Evolutionary conservation across 345 rosid genomes (phyloP).

Genomic region (Arabidopsis arenosa): DNA sequence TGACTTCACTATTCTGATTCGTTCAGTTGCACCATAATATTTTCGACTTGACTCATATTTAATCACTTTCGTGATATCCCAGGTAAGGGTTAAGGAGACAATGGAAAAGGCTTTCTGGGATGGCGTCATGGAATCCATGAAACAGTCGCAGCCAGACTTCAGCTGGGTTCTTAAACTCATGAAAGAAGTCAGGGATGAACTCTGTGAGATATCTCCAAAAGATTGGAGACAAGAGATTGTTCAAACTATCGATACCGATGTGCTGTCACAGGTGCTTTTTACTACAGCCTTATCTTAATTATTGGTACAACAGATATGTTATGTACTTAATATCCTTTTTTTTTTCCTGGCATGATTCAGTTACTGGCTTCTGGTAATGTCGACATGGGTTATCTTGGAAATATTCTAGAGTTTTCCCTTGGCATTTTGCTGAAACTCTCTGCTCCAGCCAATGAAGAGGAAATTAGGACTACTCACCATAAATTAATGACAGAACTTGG

Average conservation of each 20-base stretch:
- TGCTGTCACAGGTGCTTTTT: conserved; percentile 69
- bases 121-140: conserved; percentile 69
- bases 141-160: conserved; percentile 65
- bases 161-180: conserved; percentile 70
- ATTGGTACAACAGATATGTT: conserved; percentile 14
- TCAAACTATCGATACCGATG: conserved; percentile 72
- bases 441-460: conserved; percentile 72
- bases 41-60: neutral
- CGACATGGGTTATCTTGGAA: conserved; percentile 74
- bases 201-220: conserved; percentile 83
- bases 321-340: conserved; percentile 13
- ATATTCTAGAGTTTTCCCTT: conserved; percentile 73
- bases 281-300: neutral
- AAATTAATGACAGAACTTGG: conserved; percentile 69
- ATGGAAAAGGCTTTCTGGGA: conserved; percentile 98
- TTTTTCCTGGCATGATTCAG: conserved; percentile 44
- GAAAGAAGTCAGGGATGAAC: conserved; percentile 91
- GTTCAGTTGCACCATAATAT: neutral
- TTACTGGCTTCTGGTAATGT: conserved; percentile 74
- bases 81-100: conserved; percentile 74
- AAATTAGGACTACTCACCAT: conserved; percentile 59
- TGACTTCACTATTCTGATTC: conserved; percentile 2
- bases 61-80: conserved; percentile 15
- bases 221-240: conserved; percentile 78
- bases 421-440: conserved; percentile 78